Base-by-base conservation (phyloP, 75 land plant species). In the Gnetum montanum region DNA sequence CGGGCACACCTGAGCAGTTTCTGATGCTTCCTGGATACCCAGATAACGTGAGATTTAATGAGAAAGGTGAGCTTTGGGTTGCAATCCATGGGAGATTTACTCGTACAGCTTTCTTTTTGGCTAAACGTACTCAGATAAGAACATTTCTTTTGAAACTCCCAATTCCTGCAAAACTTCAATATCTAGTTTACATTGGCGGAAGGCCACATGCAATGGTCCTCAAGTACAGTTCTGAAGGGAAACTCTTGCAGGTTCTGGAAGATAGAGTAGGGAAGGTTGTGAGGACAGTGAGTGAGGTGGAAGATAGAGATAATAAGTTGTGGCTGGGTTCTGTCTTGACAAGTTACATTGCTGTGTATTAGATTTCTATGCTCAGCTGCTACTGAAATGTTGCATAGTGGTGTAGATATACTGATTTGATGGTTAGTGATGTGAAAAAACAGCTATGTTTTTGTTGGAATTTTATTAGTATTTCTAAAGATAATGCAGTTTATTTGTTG, bases 41-140 rank as follows among this genome's bases (percentile, higher is more conserved):
- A 15, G 79, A 76, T 55, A 76, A 76, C 19, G 65, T 76, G 10
- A 43, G 79, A 22, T 22, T 43, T 10, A 76, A 76, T 55, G 70
- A 72, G 33, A 66, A 72, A 10, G 76, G 76, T 4, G 71, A 76
- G 20, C 72, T 76, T 58, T 76, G 79, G 79, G 78, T 76, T 27
- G 79, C 66, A 3, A 25, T 76, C 8, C 62, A 76, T 49, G 34
- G 77, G 31, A 19, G 50, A 10, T 45, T 64, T n/a, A 72, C 33
- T 26, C 0, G 8, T 3, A 8, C 61, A 8, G 58, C 54, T 2
- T 41, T 49, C 18, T 43, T 56, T 30, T 11, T 46, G 2, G 63
- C 59, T 22, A 40, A 49, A 19, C 47, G 31, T 47, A 65, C 76
- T 4, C 24, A 55, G 34, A 3, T 76, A 4, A 60, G 69, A 27